Evolutionary conservation across 441 rosid species (phyloP), one percentile per base, ranked within the genome.

Genomic region (Melastoma candidum): DNA sequence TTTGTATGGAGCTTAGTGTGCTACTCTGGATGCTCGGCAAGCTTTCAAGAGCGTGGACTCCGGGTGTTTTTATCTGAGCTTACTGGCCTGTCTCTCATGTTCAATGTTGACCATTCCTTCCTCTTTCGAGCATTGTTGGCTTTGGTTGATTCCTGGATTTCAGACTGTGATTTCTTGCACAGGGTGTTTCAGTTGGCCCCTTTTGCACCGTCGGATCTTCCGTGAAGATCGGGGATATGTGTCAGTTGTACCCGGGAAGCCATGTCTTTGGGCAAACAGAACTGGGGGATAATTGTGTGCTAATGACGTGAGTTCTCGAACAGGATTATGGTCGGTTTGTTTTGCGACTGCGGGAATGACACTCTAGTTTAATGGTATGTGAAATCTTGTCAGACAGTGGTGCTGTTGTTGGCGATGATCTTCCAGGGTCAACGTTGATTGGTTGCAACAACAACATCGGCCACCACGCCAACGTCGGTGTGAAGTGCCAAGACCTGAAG

Each of bases 401-500:
- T 60, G 87, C 95, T 61, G 77, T 84, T 53, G 90, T 92, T 73
- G 95, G 98, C 6, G 94, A 83, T 69, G 83, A 80, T 70, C 82
- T 82, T 73, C 90, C 95, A 4, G 95, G 98, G 13, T 56, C 17
- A 47, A 88, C 90, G 9, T 55, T 85, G 47, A 45, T 88, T 4
- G 97, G 97, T 43, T 17, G 74, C 60, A 77, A 78, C 70, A 88
- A 85, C 77, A 60, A 75, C 56, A 68, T 92, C n/a, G 97, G 95
- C 53, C 80, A 88, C 68, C 85, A 88, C 61, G 80, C 97, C 10
- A 81, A 78, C 54, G 79, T 92, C 66, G 98, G 97, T 56, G 73
- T 81, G 57, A 85, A 92, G 76, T 92, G 98, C 70, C 98, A 92
- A 70, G 97, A 88, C 74, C 52, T 82, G 77, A 92, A 92, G 68